Evolutionary conservation across 805 yeast genomes (phyloP).

Genomic region (Kodamaea jinghongensis): DNA sequence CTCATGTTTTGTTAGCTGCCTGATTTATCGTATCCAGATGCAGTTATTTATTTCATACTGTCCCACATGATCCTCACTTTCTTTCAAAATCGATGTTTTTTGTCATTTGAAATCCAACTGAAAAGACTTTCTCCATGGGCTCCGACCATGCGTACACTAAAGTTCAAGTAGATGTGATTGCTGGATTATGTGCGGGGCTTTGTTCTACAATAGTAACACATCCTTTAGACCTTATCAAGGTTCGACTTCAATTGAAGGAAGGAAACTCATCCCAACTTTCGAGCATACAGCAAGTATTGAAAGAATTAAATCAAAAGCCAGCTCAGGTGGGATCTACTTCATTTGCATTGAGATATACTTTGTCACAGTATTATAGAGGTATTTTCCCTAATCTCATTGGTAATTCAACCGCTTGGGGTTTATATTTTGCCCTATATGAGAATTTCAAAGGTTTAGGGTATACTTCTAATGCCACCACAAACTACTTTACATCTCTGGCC

Average conservation of each 20-base stretch:
- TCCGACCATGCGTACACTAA: slow-evolving; percentile 8
- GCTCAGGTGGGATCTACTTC: background rate
- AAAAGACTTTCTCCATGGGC: background rate
- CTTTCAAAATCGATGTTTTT: too few relatives aligned
- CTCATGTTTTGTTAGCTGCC: too few relatives aligned
- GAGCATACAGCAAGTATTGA: slow-evolving; percentile 2
- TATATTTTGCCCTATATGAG: slow-evolving; percentile 78
- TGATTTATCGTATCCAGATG: too few relatives aligned
- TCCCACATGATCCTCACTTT: too few relatives aligned
- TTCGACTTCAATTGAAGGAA: slow-evolving; percentile 67
- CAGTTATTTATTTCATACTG: too few relatives aligned
- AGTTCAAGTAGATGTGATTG: slow-evolving; percentile 52
- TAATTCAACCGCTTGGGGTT: slow-evolving; percentile 83
- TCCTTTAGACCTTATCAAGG: slow-evolving; percentile 84
- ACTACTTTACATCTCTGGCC: slow-evolving; percentile 35
- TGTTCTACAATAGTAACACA: slow-evolving; percentile 78
- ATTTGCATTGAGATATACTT: background rate
- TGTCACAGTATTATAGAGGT: slow-evolving; percentile 59
- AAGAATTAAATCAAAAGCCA: slow-evolving; percentile 4
- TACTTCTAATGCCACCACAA: slow-evolving; percentile 19
- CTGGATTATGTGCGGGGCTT: slow-evolving; percentile 82
- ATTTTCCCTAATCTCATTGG: slow-evolving; percentile 78
- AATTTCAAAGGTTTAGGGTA: slow-evolving; percentile 42
- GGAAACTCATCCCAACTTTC: slow-evolving; percentile 2
- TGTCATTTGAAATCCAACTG: too few relatives aligned